Base-by-base conservation (phyloP, 108 stramenopile species). In the Nitzschia sp. region DNA sequence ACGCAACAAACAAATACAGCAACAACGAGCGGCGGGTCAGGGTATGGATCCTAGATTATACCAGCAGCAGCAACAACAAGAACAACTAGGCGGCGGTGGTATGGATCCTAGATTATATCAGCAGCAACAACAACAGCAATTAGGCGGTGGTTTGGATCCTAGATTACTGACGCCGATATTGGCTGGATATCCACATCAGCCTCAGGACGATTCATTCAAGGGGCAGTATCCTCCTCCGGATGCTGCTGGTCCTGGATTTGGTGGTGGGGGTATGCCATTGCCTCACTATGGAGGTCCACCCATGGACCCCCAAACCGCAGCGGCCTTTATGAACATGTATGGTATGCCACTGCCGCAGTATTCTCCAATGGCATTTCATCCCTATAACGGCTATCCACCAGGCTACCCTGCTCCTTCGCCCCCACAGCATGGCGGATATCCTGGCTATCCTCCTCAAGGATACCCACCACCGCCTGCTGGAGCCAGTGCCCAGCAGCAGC, bases 1-100 rank as follows among this genome's bases (percentile, higher is more conserved):
- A 72, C 28, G 72, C 51, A 75, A 76, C 31, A 36, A 63, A 28
- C 73, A 69, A 58, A 17, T 23, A 23, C 29, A 31, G 21, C 73
- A 66, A 47, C 73, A 73, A 25, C 72, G n/a, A n/a, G n/a, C n/a
- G n/a, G n/a, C n/a, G n/a, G n/a, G n/a, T n/a, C n/a, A n/a, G n/a
- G n/a, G n/a, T n/a, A n/a, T n/a, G n/a, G n/a, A n/a, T n/a, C n/a
- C n/a, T n/a, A n/a, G n/a, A n/a, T 13, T 42, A 42, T 13, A 42
- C 9, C 38, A 9, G 38, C 61, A 75, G 51, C 61, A 28, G 46
- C 61, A n/a, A 64, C 46, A 24, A 63, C 30, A 36, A 48, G 67
- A 59, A 45, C 74, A 62, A 11, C 35, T 25, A 36, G 64, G 45
- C n/a, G n/a, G n/a, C n/a, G n/a, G n/a, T n/a, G n/a, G n/a, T n/a